These are phyloP conservation scores for Jamesozyma spencerorum DNA, from an alignment of 805 yeast genomes.

Conservation along the genomic window DNA sequence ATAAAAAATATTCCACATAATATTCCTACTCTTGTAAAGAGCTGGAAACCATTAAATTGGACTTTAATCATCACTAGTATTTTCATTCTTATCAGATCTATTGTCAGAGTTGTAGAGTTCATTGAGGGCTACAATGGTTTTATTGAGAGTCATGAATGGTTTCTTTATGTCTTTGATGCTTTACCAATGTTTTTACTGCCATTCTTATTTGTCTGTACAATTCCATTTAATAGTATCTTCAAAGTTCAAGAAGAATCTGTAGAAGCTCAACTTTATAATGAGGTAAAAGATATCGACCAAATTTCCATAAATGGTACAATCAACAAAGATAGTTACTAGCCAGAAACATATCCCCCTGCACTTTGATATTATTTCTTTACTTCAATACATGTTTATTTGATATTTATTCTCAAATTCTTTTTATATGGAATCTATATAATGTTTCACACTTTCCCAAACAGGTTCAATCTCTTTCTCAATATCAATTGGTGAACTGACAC, in stretches of 20 bases:
- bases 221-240: constrained; percentile 10
- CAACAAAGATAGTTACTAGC: too few relatives aligned
- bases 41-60: constrained; percentile 13
- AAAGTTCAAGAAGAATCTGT: constrained; percentile 14
- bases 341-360: too few relatives aligned
- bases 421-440: background rate
- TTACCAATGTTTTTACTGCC: constrained; percentile 19
- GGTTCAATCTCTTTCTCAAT: constrained; percentile 6
- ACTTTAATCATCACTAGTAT: constrained; percentile 9
- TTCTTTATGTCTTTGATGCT: constrained; percentile 26
- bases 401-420: too few relatives aligned
- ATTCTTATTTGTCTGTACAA: constrained; percentile 4
- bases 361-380: too few relatives aligned
- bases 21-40: constrained; percentile 2
- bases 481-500: constrained; percentile 16
- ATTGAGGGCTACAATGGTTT: constrained; percentile 25
- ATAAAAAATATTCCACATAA: constrained; percentile 2
- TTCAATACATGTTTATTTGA: too few relatives aligned
- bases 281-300: background rate
- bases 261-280: constrained; percentile 3
- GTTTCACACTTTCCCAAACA: constrained; percentile 3
- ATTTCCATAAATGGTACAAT: too few relatives aligned
- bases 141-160: constrained; percentile 23
- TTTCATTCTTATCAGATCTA: constrained; percentile 26
- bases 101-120: constrained; percentile 28